Evolutionary conservation across 2,329 filamentous ascomycete species (phyloP).

Genomic region (Cordyceps farinosa): DNA sequence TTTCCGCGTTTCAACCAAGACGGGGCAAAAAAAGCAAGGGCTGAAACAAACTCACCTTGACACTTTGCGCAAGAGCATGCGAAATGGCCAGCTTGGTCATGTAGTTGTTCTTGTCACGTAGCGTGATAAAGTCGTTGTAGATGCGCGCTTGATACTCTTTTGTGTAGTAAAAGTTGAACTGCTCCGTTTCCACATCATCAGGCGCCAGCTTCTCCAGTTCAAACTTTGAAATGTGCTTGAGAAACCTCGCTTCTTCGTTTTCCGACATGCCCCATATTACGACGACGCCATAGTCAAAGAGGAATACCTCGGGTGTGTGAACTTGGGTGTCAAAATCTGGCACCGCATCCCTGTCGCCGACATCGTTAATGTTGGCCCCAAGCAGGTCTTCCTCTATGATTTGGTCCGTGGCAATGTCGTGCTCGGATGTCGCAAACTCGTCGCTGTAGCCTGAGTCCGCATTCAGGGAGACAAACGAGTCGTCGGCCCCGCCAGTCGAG

Average conservation of each 20-base stretch:
- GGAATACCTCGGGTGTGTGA: slow-evolving; percentile 89
- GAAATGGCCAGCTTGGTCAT: slow-evolving; percentile 98
- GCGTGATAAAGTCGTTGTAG: slow-evolving; percentile 98
- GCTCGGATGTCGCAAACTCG: slow-evolving; percentile 27
- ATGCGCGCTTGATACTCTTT: slow-evolving; percentile 96
- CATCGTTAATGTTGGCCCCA: slow-evolving; percentile 33
- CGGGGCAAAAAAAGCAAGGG: not conserved
- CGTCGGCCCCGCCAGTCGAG: slow-evolving; percentile 59
- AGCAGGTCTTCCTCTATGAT: slow-evolving; percentile 33
- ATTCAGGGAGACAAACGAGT: slow-evolving; percentile 29
- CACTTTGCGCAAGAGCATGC: slow-evolving; percentile 90
- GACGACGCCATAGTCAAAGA: slow-evolving; percentile 96
- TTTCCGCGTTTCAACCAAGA: not conserved
- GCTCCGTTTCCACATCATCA: slow-evolving; percentile 90
- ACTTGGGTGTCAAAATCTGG: slow-evolving; percentile 82
- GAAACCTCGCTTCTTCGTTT: slow-evolving; percentile 82
- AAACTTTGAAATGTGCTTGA: slow-evolving; percentile 93
- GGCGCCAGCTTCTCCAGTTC: slow-evolving; percentile 84
- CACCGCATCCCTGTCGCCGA: slow-evolving; percentile 42
- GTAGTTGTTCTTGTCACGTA: slow-evolving; percentile 91
- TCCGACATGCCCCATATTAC: slow-evolving; percentile 98
- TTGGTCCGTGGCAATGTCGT: slow-evolving; percentile 26
- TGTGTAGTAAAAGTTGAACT: slow-evolving; percentile 99
- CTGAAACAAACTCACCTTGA: slow-evolving; percentile 59
- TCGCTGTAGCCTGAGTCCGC: slow-evolving; percentile 39